A percentile compares a stretch with the other conserved stretches of the same genome.
These are phyloP conservation scores for Glarea lozoyensis DNA, from an alignment of 495 filamentous ascomycete genomes.

Conservation along the genomic window DNA sequence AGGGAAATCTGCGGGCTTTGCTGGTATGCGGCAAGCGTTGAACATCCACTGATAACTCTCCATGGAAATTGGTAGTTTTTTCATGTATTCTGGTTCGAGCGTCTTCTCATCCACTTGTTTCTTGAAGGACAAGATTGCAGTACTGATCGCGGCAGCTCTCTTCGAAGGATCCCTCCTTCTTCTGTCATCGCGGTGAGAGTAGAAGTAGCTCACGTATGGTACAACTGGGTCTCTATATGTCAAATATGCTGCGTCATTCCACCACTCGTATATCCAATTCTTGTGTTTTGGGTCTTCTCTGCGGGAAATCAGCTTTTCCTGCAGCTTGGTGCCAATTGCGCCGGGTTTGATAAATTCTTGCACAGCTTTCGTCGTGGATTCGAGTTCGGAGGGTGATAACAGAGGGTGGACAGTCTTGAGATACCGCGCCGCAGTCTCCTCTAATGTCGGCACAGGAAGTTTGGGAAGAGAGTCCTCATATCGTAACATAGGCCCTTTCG, in stretches of 20 bases:
- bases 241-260: conserved; percentile 90
- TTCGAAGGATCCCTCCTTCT: conserved; percentile 80
- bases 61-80: conserved; percentile 91
- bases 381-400: conserved; percentile 62
- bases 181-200: conserved; percentile 92
- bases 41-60: conserved; percentile 99
- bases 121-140: conserved; percentile 86
- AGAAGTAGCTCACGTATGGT: conserved; percentile 99
- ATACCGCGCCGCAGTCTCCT: conserved; percentile 88
- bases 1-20: conserved; percentile 70
- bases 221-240: conserved; percentile 91
- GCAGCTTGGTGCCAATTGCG: conserved; percentile 73
- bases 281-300: conserved; percentile 74
- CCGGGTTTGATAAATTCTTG: conserved; percentile 74
- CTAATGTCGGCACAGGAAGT: conserved; percentile 84
- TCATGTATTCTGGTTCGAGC: conserved; percentile 97
- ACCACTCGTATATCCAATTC: conserved; percentile 98
- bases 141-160: conserved; percentile 84
- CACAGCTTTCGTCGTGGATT: conserved; percentile 71
- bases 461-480: conserved; percentile 93
- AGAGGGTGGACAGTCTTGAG: conserved; percentile 86
- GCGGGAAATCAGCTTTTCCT: conserved; percentile 77
- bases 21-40: conserved; percentile 84
- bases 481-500: conserved; percentile 87
- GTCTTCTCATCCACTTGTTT: conserved; percentile 73